Percentiles rank a stretch among this genome's conserved stretches.
These are phyloP conservation scores for Grammothele lineata DNA, from an alignment of 768 basidiomycete genomes.

Conservation along the genomic window DNA sequence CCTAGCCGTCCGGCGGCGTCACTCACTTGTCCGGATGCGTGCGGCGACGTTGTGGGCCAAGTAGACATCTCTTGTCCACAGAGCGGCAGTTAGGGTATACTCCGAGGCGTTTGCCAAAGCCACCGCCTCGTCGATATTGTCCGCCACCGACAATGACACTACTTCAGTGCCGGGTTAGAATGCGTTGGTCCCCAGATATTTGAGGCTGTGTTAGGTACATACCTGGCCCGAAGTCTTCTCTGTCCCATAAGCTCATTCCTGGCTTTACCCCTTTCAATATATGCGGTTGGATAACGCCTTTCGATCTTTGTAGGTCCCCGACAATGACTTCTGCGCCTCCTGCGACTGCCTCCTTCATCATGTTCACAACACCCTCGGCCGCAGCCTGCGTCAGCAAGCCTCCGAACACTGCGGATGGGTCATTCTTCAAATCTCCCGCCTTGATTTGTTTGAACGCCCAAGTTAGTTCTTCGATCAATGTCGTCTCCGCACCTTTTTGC, in stretches of 20 bases:
- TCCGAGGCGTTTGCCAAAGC: conserved; percentile 51
- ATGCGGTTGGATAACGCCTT: conserved; percentile 47
- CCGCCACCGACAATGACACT: conserved; percentile 39
- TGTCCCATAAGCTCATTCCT: conserved; percentile 49
- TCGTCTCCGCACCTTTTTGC: conserved; percentile 36
- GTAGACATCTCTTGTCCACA: conserved; percentile 49
- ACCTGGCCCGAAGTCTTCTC: conserved; percentile 64
- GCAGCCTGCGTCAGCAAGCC: conserved; percentile 41
- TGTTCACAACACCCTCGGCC: conserved; percentile 40
- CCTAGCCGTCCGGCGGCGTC: too few relatives aligned
- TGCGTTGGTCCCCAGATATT: too few relatives aligned
- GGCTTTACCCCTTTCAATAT: conserved; percentile 44
- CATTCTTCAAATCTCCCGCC: conserved; percentile 34
- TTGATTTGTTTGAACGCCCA: conserved; percentile 30
- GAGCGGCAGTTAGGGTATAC: conserved; percentile 45
- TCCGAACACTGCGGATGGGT: conserved; percentile 26
- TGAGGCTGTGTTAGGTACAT: too few relatives aligned
- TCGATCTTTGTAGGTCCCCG: conserved; percentile 38
- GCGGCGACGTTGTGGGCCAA: conserved; percentile 42
- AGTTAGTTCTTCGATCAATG: conserved; percentile 33
- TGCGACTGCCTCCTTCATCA: conserved; percentile 41
- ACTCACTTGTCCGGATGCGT: conserved; percentile 43
- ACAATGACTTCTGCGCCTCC: conserved; percentile 43
- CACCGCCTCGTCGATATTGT: conserved; percentile 51
- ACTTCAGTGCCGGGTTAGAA: too few relatives aligned